Conservation (phyloP, 2,329 filamentous ascomycete species). For the Teratosphaeria pseudoeucalypti region DNA sequence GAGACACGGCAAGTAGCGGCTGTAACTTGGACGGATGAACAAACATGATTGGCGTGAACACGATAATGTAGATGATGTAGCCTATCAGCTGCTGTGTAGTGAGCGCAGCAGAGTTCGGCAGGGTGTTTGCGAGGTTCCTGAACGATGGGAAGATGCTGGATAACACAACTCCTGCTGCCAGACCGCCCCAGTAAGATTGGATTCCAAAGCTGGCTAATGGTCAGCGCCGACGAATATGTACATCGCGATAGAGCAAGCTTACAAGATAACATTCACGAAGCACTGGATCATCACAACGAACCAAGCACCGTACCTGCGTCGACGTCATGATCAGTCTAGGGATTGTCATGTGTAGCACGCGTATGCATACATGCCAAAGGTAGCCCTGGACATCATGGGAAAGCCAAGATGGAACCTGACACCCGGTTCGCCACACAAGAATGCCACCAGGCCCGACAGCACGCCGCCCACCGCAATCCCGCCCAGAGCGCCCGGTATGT, state of each 20-base stretch:
- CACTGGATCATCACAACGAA: background rate
- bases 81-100: slow-evolving; percentile 3
- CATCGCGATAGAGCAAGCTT: background rate
- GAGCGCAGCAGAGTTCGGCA: background rate
- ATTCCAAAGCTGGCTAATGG: background rate
- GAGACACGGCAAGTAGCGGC: slow-evolving; percentile 1
- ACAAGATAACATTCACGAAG: background rate
- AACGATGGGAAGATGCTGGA: background rate
- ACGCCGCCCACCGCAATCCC: background rate
- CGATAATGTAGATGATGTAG: slow-evolving; percentile 8
- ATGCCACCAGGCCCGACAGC: background rate
- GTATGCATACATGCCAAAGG: background rate
- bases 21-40: slow-evolving; percentile 5
- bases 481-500: background rate
- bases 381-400: background rate
- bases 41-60: slow-evolving; percentile 7
- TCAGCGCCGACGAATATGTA: background rate
- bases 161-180: background rate
- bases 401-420: background rate
- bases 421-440: background rate
- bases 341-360: background rate
- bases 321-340: background rate
- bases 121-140: background rate
- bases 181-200: background rate
- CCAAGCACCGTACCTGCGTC: background rate